Base-by-base conservation (phyloP, 1,284 basidiomycete species). In the Takashimella tepidaria region DNA sequence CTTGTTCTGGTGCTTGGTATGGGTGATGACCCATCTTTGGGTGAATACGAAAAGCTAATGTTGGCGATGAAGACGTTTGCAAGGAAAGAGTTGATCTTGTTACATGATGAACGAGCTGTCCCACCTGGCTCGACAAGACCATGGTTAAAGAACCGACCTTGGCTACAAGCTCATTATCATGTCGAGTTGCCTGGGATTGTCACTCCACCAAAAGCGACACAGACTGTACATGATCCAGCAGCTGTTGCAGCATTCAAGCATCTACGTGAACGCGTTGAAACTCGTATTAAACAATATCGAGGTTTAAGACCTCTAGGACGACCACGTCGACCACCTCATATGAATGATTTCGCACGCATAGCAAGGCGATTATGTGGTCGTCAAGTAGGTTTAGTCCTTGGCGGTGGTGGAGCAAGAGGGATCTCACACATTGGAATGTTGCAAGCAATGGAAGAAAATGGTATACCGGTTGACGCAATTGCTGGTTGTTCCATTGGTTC, bases 1-100 rank as follows among this genome's bases (percentile, higher is more conserved):
- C 92, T 87, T 68, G 88, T 98, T 19, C 86, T 99, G 80, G 84
- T 98, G 20, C 87, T 98, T 31, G 92, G 92, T n/a, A 89, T 95
- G 81, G 92, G 89, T 2, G 91, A 95, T 60, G 92, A 97, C 72
- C 88, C 90, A 0, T 67, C 75, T 20, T 79, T 91, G 19, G 92
- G 92, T 22, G 92, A 97, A 77, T 95, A 91, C 66, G 95, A 98
- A 73, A 84, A 93, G 49, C 77, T 98, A 11, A 61, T 80, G 6
- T 77, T 98, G 45, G 82, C 92, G 42, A 89, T 92, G 5, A 98
- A 98, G 79, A 98, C 92, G 1, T 98, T 93, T 0, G 95, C 96
- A 16, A 79, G 96, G 57, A 98, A 98, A 74, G 95, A 99, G 73
- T 83, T 99, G 25, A 86, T 99, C 3, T 79, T 99, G 8, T 79